A percentile compares a stretch with the other conserved stretches of the same genome.
Evolutionary conservation across 352 stramenopile species (phyloP).

Genomic region (Phytophthora multivora): DNA sequence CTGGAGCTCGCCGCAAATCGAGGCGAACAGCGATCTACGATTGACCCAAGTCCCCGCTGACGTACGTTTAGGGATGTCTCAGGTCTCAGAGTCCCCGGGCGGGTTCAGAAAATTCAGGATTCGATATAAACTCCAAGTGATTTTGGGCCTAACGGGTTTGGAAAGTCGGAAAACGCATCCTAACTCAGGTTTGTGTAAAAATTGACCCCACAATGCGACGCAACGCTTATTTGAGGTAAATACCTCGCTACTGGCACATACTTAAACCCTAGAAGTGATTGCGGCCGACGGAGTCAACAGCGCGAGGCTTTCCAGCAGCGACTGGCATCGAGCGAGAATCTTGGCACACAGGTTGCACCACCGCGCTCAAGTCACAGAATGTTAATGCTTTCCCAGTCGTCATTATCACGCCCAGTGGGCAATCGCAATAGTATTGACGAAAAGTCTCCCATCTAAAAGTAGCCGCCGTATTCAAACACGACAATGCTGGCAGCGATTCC

Average conservation of each 20-base stretch:
- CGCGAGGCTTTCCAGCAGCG: neutral
- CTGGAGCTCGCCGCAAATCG: slow-evolving; percentile 1
- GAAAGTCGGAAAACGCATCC: slow-evolving; percentile 10
- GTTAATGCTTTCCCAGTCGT: no score
- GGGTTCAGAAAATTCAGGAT: slow-evolving; percentile 5
- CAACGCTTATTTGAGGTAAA: slow-evolving; percentile 1
- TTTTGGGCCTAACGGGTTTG: neutral
- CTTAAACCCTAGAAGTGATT: neutral
- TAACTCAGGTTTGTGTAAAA: slow-evolving; percentile 17
- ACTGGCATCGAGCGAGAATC: no score
- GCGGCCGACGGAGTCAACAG: neutral
- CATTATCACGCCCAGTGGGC: no score
- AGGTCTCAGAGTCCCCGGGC: neutral
- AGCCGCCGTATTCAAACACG: no score
- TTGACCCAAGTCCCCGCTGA: slow-evolving; percentile 9
- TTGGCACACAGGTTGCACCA: no score
- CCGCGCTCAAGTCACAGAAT: no score
- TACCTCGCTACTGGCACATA: neutral
- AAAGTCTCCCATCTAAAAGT: no score
- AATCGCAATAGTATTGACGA: no score
- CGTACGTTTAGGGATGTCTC: slow-evolving; percentile 13
- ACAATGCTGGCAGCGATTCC: no score
- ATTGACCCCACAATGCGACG: slow-evolving; percentile 24
- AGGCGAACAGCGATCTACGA: neutral
- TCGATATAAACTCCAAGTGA: slow-evolving; percentile 9